These are phyloP conservation scores for Exserohilum turcica DNA, from an alignment of 2,329 filamentous ascomycete genomes.

Conservation along the genomic window DNA sequence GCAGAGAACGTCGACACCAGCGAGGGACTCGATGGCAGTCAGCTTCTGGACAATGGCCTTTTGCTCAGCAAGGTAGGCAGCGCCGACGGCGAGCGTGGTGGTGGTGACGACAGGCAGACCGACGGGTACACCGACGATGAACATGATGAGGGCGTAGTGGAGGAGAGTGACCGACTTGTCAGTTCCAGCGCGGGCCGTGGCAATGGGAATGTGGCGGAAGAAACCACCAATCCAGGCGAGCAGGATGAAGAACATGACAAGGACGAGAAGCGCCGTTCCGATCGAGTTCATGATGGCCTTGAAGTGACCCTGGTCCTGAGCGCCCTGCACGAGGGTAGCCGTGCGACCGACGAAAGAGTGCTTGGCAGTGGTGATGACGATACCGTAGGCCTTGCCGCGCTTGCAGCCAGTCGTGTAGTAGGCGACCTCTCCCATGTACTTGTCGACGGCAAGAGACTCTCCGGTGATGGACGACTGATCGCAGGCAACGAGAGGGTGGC, in stretches of 20 bases:
- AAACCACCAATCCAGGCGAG: slow-evolving; percentile 78
- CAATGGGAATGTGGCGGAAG: slow-evolving; percentile 71
- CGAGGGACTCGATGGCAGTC: slow-evolving; percentile 72
- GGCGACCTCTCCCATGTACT: slow-evolving; percentile 75
- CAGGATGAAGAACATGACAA: slow-evolving; percentile 79
- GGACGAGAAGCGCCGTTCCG: slow-evolving; percentile 72
- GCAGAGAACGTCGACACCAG: slow-evolving; percentile 75
- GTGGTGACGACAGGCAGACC: slow-evolving; percentile 79
- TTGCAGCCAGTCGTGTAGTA: slow-evolving; percentile 85
- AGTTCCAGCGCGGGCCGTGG: slow-evolving; percentile 58
- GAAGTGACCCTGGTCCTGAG: slow-evolving; percentile 68
- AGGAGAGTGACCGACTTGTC: slow-evolving; percentile 65
- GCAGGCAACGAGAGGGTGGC: slow-evolving; percentile 70
- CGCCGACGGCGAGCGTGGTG: slow-evolving; percentile 76
- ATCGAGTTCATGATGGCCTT: slow-evolving; percentile 86
- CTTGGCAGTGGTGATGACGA: slow-evolving; percentile 69
- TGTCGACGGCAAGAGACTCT: slow-evolving; percentile 78
- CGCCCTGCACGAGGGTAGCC: slow-evolving; percentile 73
- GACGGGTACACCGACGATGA: slow-evolving; percentile 80
- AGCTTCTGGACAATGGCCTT: slow-evolving; percentile 82
- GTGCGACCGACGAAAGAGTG: slow-evolving; percentile 79
- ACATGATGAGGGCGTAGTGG: slow-evolving; percentile 54
- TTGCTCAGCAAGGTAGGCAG: slow-evolving; percentile 76
- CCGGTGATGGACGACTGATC: slow-evolving; percentile 83
- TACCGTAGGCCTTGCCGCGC: slow-evolving; percentile 75